phyloP scores from a whole-genome alignment of 108 stramenopile genomes.

The Nannochloropsis oceanica region DNA sequence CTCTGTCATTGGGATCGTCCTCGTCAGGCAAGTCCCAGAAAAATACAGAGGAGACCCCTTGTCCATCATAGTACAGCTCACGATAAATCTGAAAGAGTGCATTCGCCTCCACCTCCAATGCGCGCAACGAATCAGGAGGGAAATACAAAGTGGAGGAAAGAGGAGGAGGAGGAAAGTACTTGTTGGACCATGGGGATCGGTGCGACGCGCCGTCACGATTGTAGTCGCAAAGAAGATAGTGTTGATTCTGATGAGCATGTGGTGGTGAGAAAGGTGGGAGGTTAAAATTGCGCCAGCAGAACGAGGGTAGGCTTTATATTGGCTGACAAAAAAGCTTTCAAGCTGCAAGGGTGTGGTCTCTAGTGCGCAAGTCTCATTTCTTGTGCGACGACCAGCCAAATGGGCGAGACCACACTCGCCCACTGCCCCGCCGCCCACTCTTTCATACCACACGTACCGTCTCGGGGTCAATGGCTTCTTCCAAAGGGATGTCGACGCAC shows the following conservation, averaged over 20 bases:
- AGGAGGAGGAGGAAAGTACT: conserved; percentile 34
- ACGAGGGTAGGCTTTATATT: too few relatives aligned
- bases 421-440: too few relatives aligned
- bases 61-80: conserved; percentile 64
- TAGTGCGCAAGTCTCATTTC: too few relatives aligned
- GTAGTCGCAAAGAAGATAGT: conserved; percentile 45
- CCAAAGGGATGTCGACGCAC: conserved; percentile 42
- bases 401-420: too few relatives aligned
- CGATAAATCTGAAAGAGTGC: conserved; percentile 79
- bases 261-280: not conserved
- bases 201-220: conserved; percentile 48
- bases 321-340: too few relatives aligned
- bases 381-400: too few relatives aligned
- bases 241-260: not conserved
- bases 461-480: conserved; percentile 35
- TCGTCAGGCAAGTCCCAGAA: conserved; percentile 56
- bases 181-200: conserved; percentile 47
- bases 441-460: conserved; percentile 11
- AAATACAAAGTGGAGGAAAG: not conserved
- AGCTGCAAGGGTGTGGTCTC: too few relatives aligned
- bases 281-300: not conserved
- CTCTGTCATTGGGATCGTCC: not conserved
- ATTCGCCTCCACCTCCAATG: conserved; percentile 49
- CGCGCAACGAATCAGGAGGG: not conserved
- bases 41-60: conserved; percentile 60